Evolutionary conservation across 2,329 filamentous ascomycete species (phyloP), one percentile per base, ranked within the genome.

Genomic region (Xylariales sp.): DNA sequence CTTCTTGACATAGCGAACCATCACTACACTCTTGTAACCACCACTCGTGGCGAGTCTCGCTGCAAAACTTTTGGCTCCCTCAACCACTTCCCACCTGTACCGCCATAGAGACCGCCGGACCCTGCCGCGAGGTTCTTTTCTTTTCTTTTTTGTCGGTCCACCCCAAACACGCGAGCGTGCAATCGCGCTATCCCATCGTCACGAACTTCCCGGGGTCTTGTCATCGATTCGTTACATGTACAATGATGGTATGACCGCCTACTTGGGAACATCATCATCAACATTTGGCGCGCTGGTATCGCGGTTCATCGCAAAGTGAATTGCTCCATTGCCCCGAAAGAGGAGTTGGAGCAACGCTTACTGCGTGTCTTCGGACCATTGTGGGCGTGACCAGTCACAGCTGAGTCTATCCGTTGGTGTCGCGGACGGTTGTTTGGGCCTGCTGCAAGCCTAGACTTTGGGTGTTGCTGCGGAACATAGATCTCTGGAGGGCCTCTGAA

Each of bases 191-290:
- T 39, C 30, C n/a, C 23, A n/a, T 18, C 18, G 46, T 16, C 4
- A 30, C 43, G n/a, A 57, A 14, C 18, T 16, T 23, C 3, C 34
- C n/a, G 7, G n/a, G 28, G 18, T 54, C 39, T 41, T 48, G n/a
- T 43, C 10, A 49, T 48, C 36, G 41, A 43, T 18, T 41, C 43
- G 16, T n/a, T 53, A 45, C 36, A 18, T 4, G 43, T 62, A 59
- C 28, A 18, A 69, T 62, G 62, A 69, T 56, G 55, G 60, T 52
- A 67, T 67, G 56, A 53, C 23, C 50, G 49, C 41, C 50, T 23
- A 49, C 12, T 32, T 46, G 18, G 43, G 41, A 63, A 55, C 36
- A 48, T 52, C 9, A 62, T 46, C 50, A 60, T 50, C 30, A 53
- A 32, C 34, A 39, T 57, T 48, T 36, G 64, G 64, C 18, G 53